Evolutionary conservation across 1,139 yeast species (phyloP).

Genomic region (Kazachstania sp.): DNA sequence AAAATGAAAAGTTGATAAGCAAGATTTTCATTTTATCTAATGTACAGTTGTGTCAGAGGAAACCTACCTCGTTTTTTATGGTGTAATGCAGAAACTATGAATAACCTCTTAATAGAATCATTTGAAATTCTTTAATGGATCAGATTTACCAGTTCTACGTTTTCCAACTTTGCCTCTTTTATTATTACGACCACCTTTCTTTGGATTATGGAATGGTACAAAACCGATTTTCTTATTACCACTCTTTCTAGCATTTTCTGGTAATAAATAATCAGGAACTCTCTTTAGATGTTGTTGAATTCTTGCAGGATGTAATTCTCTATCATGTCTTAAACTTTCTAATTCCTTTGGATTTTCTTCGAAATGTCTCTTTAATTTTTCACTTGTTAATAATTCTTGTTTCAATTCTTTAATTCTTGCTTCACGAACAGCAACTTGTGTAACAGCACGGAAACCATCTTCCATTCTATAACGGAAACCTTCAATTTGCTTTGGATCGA

Average conservation of each 20-base stretch:
- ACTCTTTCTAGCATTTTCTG: constrained; percentile 62
- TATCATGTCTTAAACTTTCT: constrained; percentile 81
- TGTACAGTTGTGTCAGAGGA: too few relatives aligned
- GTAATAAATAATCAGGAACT: constrained; percentile 86
- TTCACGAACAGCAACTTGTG: constrained; percentile 82
- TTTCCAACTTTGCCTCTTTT: constrained; percentile 39
- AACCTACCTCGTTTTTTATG: too few relatives aligned
- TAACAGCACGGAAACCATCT: constrained; percentile 93
- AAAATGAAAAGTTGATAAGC: too few relatives aligned
- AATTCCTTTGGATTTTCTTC: constrained; percentile 98
- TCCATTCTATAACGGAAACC: constrained; percentile 95
- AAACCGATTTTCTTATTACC: constrained; percentile 56
- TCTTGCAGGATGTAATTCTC: constrained; percentile 74
- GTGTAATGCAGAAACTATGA: too few relatives aligned
- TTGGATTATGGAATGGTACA: constrained; percentile 63
- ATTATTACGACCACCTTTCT: constrained; percentile 30
- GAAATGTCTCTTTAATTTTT: constrained; percentile 85
- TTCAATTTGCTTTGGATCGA: constrained; percentile 88
- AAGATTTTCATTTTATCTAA: too few relatives aligned
- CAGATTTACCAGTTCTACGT: constrained; percentile 40
- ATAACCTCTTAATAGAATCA: constrained; percentile 6
- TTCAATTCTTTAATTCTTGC: constrained; percentile 88
- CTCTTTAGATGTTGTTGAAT: constrained; percentile 80
- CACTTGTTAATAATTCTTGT: constrained; percentile 79
- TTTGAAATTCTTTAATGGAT: constrained; percentile 62